A percentile compares a stretch with the other conserved stretches of the same genome.
phyloP scores from a whole-genome alignment of 352 stramenopile species.

The Globisporangium camurandrum region DNA sequence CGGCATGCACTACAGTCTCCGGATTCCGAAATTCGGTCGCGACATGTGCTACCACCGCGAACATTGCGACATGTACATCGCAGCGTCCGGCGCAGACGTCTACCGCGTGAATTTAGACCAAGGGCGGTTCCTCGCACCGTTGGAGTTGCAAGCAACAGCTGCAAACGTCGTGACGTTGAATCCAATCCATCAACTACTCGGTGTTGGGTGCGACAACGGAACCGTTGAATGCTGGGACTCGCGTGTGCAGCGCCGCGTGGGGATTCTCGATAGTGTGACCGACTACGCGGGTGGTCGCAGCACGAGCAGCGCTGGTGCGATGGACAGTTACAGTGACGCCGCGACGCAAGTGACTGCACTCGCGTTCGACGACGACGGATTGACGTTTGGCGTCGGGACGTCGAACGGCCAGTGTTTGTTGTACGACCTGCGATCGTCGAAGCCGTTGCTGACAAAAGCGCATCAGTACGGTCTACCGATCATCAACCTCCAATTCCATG shows the following conservation, averaged over 20 bases:
- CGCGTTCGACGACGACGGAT: conserved; percentile 90
- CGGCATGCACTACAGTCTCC: conserved; percentile 92
- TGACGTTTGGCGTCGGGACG: conserved; percentile 95
- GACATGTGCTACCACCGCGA: conserved; percentile 96
- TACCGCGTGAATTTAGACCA: conserved; percentile 98
- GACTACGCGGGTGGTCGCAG: conserved; percentile 55
- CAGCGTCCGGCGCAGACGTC: conserved; percentile 78
- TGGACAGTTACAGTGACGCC: conserved; percentile 6
- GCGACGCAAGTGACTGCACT: conserved; percentile 90
- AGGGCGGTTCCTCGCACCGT: conserved; percentile 90
- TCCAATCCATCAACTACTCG: conserved; percentile 87
- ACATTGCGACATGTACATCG: conserved; percentile 95
- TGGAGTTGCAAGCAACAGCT: conserved; percentile 56
- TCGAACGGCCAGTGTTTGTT: conserved; percentile 89
- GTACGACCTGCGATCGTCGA: conserved; percentile 95
- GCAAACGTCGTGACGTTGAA: conserved; percentile 89
- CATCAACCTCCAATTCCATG: conserved; percentile 91
- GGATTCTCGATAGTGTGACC: conserved; percentile 45
- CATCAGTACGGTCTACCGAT: conserved; percentile 98
- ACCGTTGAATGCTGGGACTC: conserved; percentile 95
- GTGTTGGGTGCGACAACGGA: conserved; percentile 91
- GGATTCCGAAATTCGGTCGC: conserved; percentile 96
- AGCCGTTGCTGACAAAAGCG: conserved; percentile 93
- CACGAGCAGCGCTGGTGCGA: not conserved
- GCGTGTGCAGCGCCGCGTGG: conserved; percentile 66